These are phyloP conservation scores for Ceratobasidium sp. DNA, from an alignment of 1,284 basidiomycete genomes.

Conservation along the genomic window DNA sequence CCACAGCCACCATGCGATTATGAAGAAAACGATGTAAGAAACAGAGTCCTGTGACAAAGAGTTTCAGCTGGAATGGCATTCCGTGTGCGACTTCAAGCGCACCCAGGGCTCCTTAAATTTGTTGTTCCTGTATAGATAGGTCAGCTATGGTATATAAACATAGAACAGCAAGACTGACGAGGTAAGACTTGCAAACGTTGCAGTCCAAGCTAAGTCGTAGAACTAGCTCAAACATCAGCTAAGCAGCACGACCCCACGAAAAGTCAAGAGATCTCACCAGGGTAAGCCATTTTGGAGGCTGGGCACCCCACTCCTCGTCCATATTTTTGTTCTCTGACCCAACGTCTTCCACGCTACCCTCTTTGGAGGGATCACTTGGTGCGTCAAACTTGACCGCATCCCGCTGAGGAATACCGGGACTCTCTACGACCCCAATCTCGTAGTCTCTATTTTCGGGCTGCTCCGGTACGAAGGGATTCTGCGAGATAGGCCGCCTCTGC, in stretches of 20 bases:
- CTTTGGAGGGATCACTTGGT: neutral
- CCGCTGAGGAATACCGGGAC: neutral
- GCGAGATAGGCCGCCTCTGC: slow-evolving; percentile 32
- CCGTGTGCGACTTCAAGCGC: neutral
- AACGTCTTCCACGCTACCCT: slow-evolving; percentile 10
- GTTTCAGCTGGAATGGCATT: neutral
- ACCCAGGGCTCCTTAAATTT: slow-evolving; percentile 39
- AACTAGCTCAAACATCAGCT: slow-evolving; percentile 9
- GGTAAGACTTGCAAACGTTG: slow-evolving; percentile 28
- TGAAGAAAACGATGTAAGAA: slow-evolving; percentile 37
- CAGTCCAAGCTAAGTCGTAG: slow-evolving; percentile 36
- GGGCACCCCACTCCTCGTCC: slow-evolving; percentile 37
- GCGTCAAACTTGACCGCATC: slow-evolving; percentile 1
- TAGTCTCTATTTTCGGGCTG: neutral
- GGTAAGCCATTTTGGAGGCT: slow-evolving; percentile 31
- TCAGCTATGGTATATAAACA: neutral
- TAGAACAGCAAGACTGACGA: neutral
- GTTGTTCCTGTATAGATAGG: slow-evolving; percentile 8
- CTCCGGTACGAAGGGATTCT: slow-evolving; percentile 23
- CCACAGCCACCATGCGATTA: slow-evolving; percentile 39
- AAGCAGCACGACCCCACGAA: too few species aligned
- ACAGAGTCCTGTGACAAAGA: slow-evolving; percentile 22
- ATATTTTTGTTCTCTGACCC: neutral
- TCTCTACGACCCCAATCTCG: neutral
- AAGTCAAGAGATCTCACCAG: slow-evolving; percentile 1